Evolutionary conservation across 163 green algal genomes (phyloP), one percentile per base, ranked within the genome.

Genomic region (Coccomyxa subellipsoidea): DNA sequence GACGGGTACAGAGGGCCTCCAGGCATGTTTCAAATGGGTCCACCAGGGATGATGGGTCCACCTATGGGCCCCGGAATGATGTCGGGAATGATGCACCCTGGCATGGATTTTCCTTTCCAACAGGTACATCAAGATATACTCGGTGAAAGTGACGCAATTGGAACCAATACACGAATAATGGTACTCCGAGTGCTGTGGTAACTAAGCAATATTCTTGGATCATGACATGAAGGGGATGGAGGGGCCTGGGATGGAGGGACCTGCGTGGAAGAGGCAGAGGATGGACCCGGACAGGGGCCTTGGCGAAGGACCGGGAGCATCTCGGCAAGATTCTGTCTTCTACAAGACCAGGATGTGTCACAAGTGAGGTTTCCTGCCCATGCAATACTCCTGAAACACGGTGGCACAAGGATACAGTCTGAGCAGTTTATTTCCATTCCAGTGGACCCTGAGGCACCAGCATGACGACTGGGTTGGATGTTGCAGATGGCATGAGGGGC

Each of bases 321-420:
- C 81, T 23, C 38, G 79, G n/a, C 78, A 85, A 40, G 82, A 70
- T 0, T 80, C 69, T 36, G 71, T 83, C 12, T 86, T 86, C 12
- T 80, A 84, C 72, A 86, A 86, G 54, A 86, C 83, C 29, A 72
- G 78, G 47, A 80, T 86, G 37, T 86, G 83, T 38, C 47, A 81
- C 37, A 83, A 81, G 83, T 83, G 40, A 70, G 82, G n/a, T n/a
- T n/a, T n/a, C n/a, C n/a, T 9, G 32, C n/a, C 8, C 12, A 23
- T 5, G 9, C 69, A n/a, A 9, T 35, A 18, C 27, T 15, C 29
- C 32, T 21, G 69, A 15, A 9, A 76, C 15, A 76, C 32, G 27
- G 9, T 15, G 21, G 15, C 9, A 27, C 23, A 76, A 76, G 29
- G 15, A n/a, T n/a, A n/a, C n/a, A n/a, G n/a, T n/a, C n/a, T n/a